These are phyloP conservation scores for Conringia planisiliqua DNA, from an alignment of 345 rosid genomes.

Conservation along the genomic window DNA sequence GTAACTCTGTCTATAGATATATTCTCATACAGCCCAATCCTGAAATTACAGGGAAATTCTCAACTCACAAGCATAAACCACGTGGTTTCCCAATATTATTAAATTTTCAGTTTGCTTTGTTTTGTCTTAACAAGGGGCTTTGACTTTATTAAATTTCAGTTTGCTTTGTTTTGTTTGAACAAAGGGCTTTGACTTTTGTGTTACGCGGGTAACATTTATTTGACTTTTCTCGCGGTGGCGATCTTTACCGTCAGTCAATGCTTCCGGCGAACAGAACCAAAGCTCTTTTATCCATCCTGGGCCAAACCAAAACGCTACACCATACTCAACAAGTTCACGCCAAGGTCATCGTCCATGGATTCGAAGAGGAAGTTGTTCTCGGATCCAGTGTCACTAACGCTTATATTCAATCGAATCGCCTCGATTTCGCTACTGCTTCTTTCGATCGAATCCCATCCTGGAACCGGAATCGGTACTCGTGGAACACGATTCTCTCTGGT, in stretches of 20 bases:
- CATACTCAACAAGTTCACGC: conserved; percentile 40
- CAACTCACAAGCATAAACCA: not conserved
- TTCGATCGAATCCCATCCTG: conserved; percentile 25
- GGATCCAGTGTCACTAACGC: conserved; percentile 39
- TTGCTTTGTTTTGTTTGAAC: not conserved
- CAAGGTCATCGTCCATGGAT: conserved; percentile 27
- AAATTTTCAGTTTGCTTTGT: not conserved
- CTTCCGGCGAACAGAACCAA: conserved; percentile 14
- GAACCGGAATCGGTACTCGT: conserved; percentile 32
- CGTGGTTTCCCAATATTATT: not conserved
- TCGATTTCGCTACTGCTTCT: conserved; percentile 34
- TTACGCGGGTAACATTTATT: not conserved
- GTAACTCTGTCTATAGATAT: not conserved
- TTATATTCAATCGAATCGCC: conserved; percentile 32
- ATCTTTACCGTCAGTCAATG: conserved; percentile 24
- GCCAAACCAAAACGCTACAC: conserved; percentile 28
- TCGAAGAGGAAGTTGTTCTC: conserved; percentile 24
- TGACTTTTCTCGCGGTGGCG: conserved; percentile 3
- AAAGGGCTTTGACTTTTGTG: not conserved
- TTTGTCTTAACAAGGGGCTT: no score
- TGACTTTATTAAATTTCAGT: not conserved
- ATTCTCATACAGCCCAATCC: not conserved
- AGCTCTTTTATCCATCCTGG: conserved; percentile 26
- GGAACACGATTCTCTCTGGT: conserved; percentile 44
- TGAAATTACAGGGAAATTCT: not conserved